Evolutionary conservation across 1,284 basidiomycete species (phyloP).

Genomic region (Ceratobasidium sp.): DNA sequence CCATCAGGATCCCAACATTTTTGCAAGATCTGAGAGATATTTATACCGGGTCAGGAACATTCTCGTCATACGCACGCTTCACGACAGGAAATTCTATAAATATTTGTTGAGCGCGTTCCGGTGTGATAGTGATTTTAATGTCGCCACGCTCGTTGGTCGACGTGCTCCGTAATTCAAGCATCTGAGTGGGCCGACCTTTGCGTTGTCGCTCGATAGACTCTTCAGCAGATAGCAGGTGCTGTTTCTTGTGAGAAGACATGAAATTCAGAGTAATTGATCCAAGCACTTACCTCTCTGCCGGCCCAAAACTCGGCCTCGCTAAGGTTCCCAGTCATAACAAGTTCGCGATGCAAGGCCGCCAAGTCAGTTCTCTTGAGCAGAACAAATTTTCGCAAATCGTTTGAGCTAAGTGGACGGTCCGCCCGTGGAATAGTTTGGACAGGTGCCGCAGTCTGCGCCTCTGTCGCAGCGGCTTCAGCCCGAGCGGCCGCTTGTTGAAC

Average conservation of each 20-base stretch:
- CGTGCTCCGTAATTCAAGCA: conserved; percentile 26
- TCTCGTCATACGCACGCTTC: conserved; percentile 88
- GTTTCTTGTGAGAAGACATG: conserved; percentile 37
- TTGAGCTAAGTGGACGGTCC: conserved; percentile 41
- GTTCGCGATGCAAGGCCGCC: conserved; percentile 78
- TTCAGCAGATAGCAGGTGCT: conserved; percentile 76
- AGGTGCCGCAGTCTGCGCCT: conserved; percentile 37
- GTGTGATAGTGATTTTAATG: conserved; percentile 90
- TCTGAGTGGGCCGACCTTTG: conserved; percentile 78
- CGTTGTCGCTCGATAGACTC: conserved; percentile 75
- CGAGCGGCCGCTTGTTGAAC: conserved; percentile 23
- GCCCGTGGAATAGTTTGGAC: conserved; percentile 58
- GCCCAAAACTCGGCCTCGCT: conserved; percentile 96
- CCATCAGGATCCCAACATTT: conserved; percentile 25
- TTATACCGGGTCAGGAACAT: conserved; percentile 83
- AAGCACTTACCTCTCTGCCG: conserved; percentile 75
- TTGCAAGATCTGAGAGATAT: background rate
- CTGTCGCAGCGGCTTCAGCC: conserved; percentile 43
- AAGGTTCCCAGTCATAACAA: conserved; percentile 85
- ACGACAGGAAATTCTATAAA: conserved; percentile 98
- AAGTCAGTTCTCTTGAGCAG: conserved; percentile 78
- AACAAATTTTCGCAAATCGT: conserved; percentile 73
- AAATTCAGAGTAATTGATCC: too few species aligned
- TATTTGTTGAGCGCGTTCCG: conserved; percentile 91
- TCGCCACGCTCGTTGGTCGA: conserved; percentile 73